Evolutionary conservation across 164 flowering plant species (phyloP).

Genomic region (Stephania yunnanensis): DNA sequence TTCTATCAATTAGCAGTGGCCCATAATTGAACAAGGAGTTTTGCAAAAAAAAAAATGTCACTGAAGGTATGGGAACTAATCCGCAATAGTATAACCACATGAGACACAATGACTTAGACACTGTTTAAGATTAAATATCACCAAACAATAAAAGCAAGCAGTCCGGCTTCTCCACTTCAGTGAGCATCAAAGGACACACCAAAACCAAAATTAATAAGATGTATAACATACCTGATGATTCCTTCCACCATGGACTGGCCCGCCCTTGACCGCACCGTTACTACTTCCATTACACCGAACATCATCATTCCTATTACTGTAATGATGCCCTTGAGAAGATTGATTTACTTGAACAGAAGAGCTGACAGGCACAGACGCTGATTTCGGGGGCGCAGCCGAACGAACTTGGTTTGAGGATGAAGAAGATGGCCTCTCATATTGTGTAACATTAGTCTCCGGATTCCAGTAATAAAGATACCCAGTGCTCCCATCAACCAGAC

Average conservation of each 20-base stretch:
- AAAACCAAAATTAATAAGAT: too few relatives aligned
- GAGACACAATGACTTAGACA: too few relatives aligned
- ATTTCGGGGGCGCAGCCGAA: constrained; percentile 22
- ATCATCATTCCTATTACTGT: constrained; percentile 27
- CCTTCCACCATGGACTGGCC: constrained; percentile 14
- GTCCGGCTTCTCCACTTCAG: too few relatives aligned
- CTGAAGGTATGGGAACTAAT: too few relatives aligned
- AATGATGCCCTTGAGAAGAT: constrained; percentile 32
- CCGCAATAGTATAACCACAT: too few relatives aligned
- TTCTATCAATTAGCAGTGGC: too few relatives aligned
- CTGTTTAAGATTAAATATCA: too few relatives aligned
- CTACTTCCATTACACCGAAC: constrained; percentile 27
- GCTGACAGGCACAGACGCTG: constrained; percentile 30
- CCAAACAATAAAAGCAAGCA: too few relatives aligned
- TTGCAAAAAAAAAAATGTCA: too few relatives aligned
- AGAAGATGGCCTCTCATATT: constrained; percentile 74
- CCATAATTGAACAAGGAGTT: too few relatives aligned
- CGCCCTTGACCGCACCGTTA: constrained; percentile 9
- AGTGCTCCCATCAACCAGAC: constrained; percentile 78
- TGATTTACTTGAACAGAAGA: constrained; percentile 55
- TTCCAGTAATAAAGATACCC: constrained; percentile 92
- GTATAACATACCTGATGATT: constrained; percentile 34
- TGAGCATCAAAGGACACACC: too few relatives aligned
- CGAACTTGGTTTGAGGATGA: constrained; percentile 11
- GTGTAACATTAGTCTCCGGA: constrained; percentile 90